phyloP scores from a whole-genome alignment of 1,284 basidiomycete genomes.

The Cutaneotrichosporon arboriforme region DNA sequence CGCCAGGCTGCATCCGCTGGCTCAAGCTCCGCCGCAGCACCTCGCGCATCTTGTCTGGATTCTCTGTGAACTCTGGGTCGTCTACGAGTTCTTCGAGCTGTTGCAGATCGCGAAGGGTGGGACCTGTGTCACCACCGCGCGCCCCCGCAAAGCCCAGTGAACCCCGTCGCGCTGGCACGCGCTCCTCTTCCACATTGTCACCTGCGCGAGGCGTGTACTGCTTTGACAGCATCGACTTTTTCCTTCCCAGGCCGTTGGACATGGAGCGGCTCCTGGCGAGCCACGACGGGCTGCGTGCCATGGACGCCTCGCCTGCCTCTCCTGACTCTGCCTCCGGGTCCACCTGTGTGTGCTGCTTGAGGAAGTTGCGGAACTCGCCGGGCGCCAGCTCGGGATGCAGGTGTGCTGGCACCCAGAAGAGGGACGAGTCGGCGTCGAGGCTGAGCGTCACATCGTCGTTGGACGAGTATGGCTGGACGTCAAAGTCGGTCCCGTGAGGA shows the following conservation, averaged over 20 bases:
- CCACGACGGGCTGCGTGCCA: constrained; percentile 33
- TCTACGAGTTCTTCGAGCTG: constrained; percentile 87
- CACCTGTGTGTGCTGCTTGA: constrained; percentile 76
- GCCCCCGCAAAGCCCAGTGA: constrained; percentile 51
- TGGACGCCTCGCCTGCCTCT: constrained; percentile 25
- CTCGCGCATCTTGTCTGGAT: constrained; percentile 74
- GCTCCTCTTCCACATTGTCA: constrained; percentile 64
- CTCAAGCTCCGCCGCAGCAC: constrained; percentile 82
- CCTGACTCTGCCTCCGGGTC: constrained; percentile 46
- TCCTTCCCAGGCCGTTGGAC: constrained; percentile 61
- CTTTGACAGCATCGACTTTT: constrained; percentile 81
- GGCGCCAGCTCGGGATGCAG: constrained; percentile 97
- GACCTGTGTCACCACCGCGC: constrained; percentile 61
- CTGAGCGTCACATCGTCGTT: constrained; percentile 43
- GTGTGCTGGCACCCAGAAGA: constrained; percentile 97
- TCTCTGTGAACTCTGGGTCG: constrained; percentile 73
- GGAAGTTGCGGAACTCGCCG: constrained; percentile 86
- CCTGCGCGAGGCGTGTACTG: constrained; percentile 73
- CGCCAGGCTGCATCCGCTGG: constrained; percentile 74
- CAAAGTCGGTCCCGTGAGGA: background rate
- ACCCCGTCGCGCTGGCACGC: constrained; percentile 62
- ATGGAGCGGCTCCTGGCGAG: constrained; percentile 37
- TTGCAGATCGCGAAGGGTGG: constrained; percentile 88
- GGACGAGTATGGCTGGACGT: constrained; percentile 25
- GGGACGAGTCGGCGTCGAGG: constrained; percentile 42